Percentiles rank a stretch among this genome's conserved stretches.
phyloP scores from a whole-genome alignment of 495 filamentous ascomycete genomes.

The Copromyces sp. region DNA sequence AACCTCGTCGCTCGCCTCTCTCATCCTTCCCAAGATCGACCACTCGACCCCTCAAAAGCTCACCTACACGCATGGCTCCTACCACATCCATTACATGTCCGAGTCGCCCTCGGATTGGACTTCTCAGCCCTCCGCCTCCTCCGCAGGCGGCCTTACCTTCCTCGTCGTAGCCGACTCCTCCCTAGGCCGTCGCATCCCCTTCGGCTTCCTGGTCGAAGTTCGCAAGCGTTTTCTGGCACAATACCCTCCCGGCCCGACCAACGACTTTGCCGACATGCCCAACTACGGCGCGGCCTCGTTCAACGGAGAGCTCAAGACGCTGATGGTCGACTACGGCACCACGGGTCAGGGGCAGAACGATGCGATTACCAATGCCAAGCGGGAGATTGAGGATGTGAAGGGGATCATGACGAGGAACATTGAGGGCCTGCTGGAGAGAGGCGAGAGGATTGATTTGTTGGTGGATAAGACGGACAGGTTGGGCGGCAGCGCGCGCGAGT shows the following conservation, averaged over 20 bases:
- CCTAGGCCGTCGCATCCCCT: conserved; percentile 78
- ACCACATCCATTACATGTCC: conserved; percentile 94
- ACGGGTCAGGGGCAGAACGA: conserved; percentile 65
- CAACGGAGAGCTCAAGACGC: conserved; percentile 61
- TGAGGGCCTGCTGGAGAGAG: conserved; percentile 86
- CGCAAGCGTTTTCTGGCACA: conserved; percentile 73
- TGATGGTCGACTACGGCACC: conserved; percentile 81
- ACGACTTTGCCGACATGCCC: conserved; percentile 67
- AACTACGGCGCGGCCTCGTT: conserved; percentile 86
- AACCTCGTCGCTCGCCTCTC: conserved; percentile 74
- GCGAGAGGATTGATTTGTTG: conserved; percentile 87
- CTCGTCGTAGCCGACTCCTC: conserved; percentile 65
- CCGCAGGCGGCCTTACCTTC: conserved; percentile 73
- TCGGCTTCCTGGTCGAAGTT: conserved; percentile 85
- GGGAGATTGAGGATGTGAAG: conserved; percentile 84
- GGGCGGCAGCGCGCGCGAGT: conserved; percentile 78
- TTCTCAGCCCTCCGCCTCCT: conserved; percentile 28
- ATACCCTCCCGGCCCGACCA: conserved; percentile 51
- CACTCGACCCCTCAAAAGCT: conserved; percentile 76
- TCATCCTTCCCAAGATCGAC: conserved; percentile 91
- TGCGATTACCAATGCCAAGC: conserved; percentile 69
- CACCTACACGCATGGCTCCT: conserved; percentile 81
- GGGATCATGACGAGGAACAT: conserved; percentile 99
- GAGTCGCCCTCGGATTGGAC: conserved; percentile 59
- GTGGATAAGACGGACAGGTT: conserved; percentile 95